These are phyloP conservation scores for Cymbidium sinense DNA, from an alignment of 106 monocot species.

Conservation along the genomic window DNA sequence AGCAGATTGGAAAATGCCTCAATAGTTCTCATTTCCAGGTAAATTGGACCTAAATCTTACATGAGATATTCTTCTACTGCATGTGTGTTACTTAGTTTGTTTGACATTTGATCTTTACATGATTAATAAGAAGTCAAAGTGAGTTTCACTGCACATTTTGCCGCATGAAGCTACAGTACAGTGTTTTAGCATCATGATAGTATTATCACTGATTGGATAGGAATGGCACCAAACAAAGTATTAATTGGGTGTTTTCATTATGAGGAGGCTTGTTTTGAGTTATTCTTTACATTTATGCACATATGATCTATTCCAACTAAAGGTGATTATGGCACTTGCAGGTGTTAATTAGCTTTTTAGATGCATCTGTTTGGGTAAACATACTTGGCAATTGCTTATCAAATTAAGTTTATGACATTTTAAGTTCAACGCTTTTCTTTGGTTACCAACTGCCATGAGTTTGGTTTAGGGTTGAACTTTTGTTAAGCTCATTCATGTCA, in stretches of 20 bases:
- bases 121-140: not conserved
- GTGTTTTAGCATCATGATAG: not conserved
- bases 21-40: slow-evolving; percentile 76
- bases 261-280: not conserved
- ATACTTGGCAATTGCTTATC: not conserved
- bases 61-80: not conserved
- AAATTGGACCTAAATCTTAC: not conserved
- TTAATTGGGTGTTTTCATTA: not conserved
- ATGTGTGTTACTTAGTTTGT: not conserved
- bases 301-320: not conserved
- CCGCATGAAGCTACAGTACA: not conserved
- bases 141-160: not conserved
- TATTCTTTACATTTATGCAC: not conserved
- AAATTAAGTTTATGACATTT: not conserved
- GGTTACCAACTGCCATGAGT: not conserved
- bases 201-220: not conserved
- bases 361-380: not conserved
- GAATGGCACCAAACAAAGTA: not conserved
- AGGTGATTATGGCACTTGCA: not conserved
- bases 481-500: not conserved
- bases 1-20: slow-evolving; percentile 47
- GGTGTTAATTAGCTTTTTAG: not conserved
- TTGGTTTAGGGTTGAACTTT: not conserved
- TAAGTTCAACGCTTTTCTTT: not conserved
- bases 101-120: not conserved